Base-by-base conservation (phyloP, 139 green algal genomes). In the Micractinium conductrix region DNA sequence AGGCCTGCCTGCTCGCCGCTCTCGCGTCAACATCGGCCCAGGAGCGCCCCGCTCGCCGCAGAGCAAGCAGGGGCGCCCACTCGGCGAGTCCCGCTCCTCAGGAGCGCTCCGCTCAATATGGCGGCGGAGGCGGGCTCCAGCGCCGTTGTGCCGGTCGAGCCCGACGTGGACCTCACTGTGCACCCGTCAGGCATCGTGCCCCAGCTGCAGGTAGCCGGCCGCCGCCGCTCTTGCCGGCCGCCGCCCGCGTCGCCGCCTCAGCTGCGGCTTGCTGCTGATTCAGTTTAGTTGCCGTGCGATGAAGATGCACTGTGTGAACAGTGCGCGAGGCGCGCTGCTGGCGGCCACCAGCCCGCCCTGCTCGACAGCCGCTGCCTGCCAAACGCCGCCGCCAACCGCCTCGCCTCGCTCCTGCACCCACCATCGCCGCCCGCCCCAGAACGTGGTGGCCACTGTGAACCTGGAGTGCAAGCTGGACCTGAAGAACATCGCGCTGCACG, bases 381-480 rank as follows among this genome's bases (percentile, higher is more conserved):
- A n/a, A n/a, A n/a, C n/a, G n/a, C n/a, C n/a, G n/a, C n/a, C n/a
- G n/a, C n/a, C n/a, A n/a, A n/a, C n/a, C n/a, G n/a, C n/a, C n/a
- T n/a, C n/a, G n/a, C n/a, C n/a, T n/a, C n/a, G n/a, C n/a, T n/a
- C n/a, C n/a, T n/a, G n/a, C n/a, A n/a, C n/a, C n/a, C n/a, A n/a
- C n/a, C n/a, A 7, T 67, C 58, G 33, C n/a, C 33, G 17, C 35
- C 19, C 6, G 16, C n/a, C 30, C 17, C 81, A 99, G 89, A 99
- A 98, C 80, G 95, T 99, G n/a, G 97, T 99, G 33, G 93, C 97
- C 24, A 99, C 97, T 0, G 95, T 98, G 33, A 98, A 99, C 86
- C 91, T 99, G 80, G 95, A 92, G 79, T 98, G 93, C 72, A 93
- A 93, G 83, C 90, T 99, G 72, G 97, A 99, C 88, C 88, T 99